phyloP scores from a whole-genome alignment of 2,329 filamentous ascomycete genomes.

The Drechslerella coelobrocha region DNA sequence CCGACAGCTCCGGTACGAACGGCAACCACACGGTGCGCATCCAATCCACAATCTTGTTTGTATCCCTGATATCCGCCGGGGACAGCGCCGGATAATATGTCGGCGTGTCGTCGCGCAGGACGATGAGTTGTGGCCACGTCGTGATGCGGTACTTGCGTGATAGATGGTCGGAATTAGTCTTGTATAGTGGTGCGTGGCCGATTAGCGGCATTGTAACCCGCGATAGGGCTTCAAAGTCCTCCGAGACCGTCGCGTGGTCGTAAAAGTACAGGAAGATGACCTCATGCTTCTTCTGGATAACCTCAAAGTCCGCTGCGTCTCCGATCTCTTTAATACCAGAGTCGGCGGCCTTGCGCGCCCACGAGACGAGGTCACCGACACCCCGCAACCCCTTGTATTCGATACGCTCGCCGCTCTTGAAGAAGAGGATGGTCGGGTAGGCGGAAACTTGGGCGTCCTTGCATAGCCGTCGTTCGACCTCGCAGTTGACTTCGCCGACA shows the following conservation, averaged over 20 bases:
- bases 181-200: constrained; percentile 89
- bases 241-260: constrained; percentile 88
- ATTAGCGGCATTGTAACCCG: constrained; percentile 85
- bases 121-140: constrained; percentile 92
- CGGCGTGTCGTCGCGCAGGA: constrained; percentile 84
- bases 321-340: constrained; percentile 79
- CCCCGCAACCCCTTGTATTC: constrained; percentile 93
- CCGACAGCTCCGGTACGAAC: constrained; percentile 90
- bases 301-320: constrained; percentile 75
- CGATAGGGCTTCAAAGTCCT: constrained; percentile 89
- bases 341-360: constrained; percentile 83
- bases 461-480: constrained; percentile 83
- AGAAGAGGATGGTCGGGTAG: constrained; percentile 91
- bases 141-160: constrained; percentile 89
- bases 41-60: constrained; percentile 80
- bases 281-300: constrained; percentile 85
- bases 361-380: constrained; percentile 85
- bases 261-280: constrained; percentile 98
- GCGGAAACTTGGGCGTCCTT: constrained; percentile 81
- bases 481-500: constrained; percentile 95
- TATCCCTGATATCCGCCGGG: constrained; percentile 90
- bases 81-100: constrained; percentile 88
- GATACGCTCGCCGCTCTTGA: constrained; percentile 86
- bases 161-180: constrained; percentile 79
- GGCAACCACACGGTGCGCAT: constrained; percentile 97